These are phyloP conservation scores for Sequoia sempervirens DNA, from an alignment of 75 land plant genomes.

Conservation along the genomic window DNA sequence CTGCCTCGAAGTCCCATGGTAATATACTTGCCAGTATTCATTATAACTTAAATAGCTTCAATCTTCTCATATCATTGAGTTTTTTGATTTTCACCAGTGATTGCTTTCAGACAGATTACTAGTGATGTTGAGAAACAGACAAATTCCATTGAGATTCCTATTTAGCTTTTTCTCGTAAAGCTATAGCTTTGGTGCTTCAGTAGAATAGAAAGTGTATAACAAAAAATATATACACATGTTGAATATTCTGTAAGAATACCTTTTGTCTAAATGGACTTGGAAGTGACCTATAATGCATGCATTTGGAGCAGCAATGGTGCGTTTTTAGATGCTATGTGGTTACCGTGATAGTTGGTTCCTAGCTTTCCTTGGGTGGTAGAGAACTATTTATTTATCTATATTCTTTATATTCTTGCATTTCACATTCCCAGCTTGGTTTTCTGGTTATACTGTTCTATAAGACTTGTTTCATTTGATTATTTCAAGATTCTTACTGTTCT, in stretches of 20 bases:
- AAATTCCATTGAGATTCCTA: not conserved
- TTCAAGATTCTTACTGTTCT: not conserved
- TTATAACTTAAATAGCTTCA: not conserved
- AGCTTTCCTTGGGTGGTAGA: not conserved
- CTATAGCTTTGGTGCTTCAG: not conserved
- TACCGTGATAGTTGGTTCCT: not conserved
- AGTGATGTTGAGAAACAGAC: not conserved
- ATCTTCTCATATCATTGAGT: not conserved
- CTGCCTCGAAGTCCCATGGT: conserved; percentile 33
- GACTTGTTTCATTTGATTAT: not conserved
- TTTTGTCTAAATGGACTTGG: not conserved
- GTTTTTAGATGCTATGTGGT: not conserved
- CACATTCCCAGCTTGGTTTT: not conserved
- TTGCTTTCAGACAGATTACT: not conserved
- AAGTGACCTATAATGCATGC: not conserved
- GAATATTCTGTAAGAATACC: not conserved
- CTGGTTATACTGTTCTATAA: not conserved
- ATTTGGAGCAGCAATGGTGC: not conserved
- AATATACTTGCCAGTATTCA: not conserved
- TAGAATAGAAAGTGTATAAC: not conserved
- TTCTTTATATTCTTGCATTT: not conserved
- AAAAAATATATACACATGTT: not conserved
- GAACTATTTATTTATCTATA: not conserved
- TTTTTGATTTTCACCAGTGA: not conserved
- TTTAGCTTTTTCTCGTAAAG: not conserved